Percentiles rank a stretch among this genome's conserved stretches.
Evolutionary conservation across 1,284 basidiomycete genomes (phyloP).

Genomic region (Abortiporus biennis): DNA sequence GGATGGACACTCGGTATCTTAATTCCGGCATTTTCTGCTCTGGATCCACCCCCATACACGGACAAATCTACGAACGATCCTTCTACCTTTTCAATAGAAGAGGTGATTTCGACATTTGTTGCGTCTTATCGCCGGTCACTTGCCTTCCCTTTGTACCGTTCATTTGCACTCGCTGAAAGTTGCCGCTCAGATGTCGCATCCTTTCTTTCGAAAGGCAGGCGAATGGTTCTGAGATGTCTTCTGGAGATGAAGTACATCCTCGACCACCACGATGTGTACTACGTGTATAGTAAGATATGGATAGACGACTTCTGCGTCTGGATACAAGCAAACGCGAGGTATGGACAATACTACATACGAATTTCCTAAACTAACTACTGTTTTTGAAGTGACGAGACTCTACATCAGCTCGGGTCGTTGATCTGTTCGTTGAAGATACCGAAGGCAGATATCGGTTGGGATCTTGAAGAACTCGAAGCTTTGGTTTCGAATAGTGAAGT

Average conservation of each 20-base stretch:
- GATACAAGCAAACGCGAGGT: conserved; percentile 61
- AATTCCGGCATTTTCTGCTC: conserved; percentile 68
- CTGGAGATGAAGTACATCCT: conserved; percentile 64
- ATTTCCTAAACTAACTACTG: conserved; percentile 1
- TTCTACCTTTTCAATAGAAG: conserved; percentile 33
- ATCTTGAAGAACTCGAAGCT: conserved; percentile 58
- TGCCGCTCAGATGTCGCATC: conserved; percentile 59
- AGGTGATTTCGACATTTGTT: conserved; percentile 43
- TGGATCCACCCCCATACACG: conserved; percentile 58
- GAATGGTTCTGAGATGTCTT: conserved; percentile 53
- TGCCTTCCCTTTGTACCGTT: conserved; percentile 71
- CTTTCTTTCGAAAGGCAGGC: conserved; percentile 53
- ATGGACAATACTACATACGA: conserved; percentile 16
- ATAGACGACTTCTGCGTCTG: conserved; percentile 75
- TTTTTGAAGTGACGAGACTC: conserved; percentile 44
- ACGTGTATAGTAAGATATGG: conserved; percentile 79
- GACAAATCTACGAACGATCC: not conserved
- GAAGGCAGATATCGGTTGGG: conserved; percentile 62
- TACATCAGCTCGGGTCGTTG: conserved; percentile 39
- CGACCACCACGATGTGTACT: conserved; percentile 77
- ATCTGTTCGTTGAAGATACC: conserved; percentile 36
- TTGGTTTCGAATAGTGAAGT: conserved; percentile 22
- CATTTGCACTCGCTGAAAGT: conserved; percentile 61
- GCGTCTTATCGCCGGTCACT: conserved; percentile 68
- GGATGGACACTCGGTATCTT: conserved; percentile 74